phyloP scores from a whole-genome alignment of 177 flowering plant species.

The Vitis hybrid region DNA sequence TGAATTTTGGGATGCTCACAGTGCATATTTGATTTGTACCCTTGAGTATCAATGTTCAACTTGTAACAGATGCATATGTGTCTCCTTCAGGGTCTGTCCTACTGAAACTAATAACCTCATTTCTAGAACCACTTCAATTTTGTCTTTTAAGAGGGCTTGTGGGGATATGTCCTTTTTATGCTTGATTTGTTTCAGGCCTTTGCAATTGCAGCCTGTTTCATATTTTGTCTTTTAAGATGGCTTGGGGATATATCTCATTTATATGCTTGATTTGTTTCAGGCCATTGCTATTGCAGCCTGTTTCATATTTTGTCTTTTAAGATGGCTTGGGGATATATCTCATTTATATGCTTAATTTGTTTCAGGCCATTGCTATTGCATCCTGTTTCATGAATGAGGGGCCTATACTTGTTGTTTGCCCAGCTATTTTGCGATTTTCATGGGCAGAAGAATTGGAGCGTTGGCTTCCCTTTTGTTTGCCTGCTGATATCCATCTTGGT shows the following conservation, averaged over 20 bases:
- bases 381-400: constrained; percentile 85
- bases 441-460: constrained; percentile 99
- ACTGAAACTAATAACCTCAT: neutral
- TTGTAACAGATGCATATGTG: too few relatives aligned
- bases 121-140: neutral
- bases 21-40: neutral
- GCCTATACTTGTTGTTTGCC: constrained; percentile 88
- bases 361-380: constrained; percentile 92
- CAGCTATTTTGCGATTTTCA: constrained; percentile 82
- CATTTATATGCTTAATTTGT: constrained; percentile 3
- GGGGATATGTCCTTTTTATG: neutral
- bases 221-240: constrained; percentile 9
- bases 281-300: constrained; percentile 93
- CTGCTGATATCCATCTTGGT: constrained; percentile 93
- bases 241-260: neutral
- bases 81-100: too few relatives aligned
- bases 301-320: constrained; percentile 32
- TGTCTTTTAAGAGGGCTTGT: neutral
- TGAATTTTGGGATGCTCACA: neutral
- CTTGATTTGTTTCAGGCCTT: constrained; percentile 59
- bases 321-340: neutral
- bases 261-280: constrained; percentile 31
- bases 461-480: constrained; percentile 88
- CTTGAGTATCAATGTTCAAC: too few relatives aligned
- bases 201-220: constrained; percentile 86